Evolutionary conservation across 768 basidiomycete genomes (phyloP), one percentile per base, ranked within the genome.

Genomic region (Russula virescens): DNA sequence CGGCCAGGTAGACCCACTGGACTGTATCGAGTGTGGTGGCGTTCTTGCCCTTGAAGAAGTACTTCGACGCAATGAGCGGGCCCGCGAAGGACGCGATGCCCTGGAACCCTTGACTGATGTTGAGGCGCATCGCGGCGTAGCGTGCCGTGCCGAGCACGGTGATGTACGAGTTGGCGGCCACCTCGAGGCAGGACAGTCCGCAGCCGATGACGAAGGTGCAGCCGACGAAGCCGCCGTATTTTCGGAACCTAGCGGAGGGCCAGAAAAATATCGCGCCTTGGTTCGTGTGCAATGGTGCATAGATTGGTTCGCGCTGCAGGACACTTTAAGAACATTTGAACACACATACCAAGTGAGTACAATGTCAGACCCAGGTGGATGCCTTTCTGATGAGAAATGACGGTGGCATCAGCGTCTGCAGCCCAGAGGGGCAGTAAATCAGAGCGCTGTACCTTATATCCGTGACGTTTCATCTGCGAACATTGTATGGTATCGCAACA

Each of bases 131-230:
- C 16, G 87, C 86, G 52, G 88, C 88, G 71, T 85, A 85, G 68
- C 83, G 83, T 28, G 84, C 84, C 3, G 81, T 76, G 48, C 86
- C 86, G 54, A 88, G 75, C 40, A 88, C 84, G 19, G 87, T 74
- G 65, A 89, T 86, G 73, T 90, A 89, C n/a, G 87, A 87, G 74
- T 91, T 91, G 47, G 88, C 89, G 0, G 88, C 84, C 19, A 88
- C 86, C 73, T 87, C 85, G 48, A 88, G 76, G 34, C 83, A 81
- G 11, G 82, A 77, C 8, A 90, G 78, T 45, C 89, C 89, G 65
- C 84, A 86, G 2, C 83, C 83, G 56, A 85, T 87, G 52, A 87
- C 81, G 69, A 85, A 87, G 1, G 88, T 89, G 70, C 84, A 85
- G 26, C 84, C 84, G 35, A 90, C 85, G 69, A 90, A 89, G 23